Base-by-base conservation (phyloP, 768 basidiomycete species). In the Rhodotorula diobovata region DNA sequence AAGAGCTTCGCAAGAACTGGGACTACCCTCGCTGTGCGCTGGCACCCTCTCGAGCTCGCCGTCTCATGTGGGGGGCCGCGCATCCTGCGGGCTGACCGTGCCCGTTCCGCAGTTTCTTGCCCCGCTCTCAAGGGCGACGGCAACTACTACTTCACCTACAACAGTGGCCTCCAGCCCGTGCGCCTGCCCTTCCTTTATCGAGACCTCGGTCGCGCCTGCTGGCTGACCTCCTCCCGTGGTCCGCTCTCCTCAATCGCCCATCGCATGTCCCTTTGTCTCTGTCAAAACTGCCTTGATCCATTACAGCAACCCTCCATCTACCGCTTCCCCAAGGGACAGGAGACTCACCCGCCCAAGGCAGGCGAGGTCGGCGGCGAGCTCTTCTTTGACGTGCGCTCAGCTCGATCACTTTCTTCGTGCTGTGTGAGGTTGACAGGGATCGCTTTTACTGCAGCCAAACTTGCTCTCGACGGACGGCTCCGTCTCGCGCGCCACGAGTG, bases 111-210 rank as follows among this genome's bases (percentile, higher is more conserved):
- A 74, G 89, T 89, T 78, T 85, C 85, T 32, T 81, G 86, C 0
- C 90, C 90, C 0, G 73, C 78, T 15, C 79, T 89, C 63, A 85
- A 86, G 70, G 82, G 86, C 23, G 89, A 91, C 75, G 85, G 84
- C 25, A 85, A 84, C 60, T 92, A 89, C 87, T 93, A 92, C 72
- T 76, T 72, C 55, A 74, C 63, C 9, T 76, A 88, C 77, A 91
- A 92, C 80, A 87, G 85, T 63, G 90, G 90, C 41, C 84, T 91
- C 37, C 87, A 90, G 72, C 83, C 88, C 2, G 90, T 90, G 77
- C 82, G 85, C 63, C 81, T 35, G 50, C 79, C 37, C 14, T 50
- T 34, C 18, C 62, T 43, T 21, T 28, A 14, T 23, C 18, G 56
- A 4, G 9, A 1, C n/a, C 11, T 35, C 15, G 39, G 6, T 43